Conservation (phyloP, 1,284 basidiomycete species). For the Coniferiporia sulphurascens region DNA sequence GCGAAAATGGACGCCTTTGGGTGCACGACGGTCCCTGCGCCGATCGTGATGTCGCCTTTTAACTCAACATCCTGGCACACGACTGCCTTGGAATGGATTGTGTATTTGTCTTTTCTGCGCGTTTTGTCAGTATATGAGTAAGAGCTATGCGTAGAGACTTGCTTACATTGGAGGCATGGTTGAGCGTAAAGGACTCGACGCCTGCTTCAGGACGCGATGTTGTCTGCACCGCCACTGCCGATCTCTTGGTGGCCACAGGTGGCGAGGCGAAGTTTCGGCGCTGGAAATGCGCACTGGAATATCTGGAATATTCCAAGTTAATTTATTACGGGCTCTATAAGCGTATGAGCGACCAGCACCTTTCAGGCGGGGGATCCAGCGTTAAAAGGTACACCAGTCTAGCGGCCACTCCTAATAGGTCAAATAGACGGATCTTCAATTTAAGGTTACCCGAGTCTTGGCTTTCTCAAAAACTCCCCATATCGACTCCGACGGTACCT, state of each 20-base stretch:
- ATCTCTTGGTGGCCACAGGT: not conserved
- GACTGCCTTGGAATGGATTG: slow-evolving; percentile 76
- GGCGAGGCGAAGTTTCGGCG: not conserved
- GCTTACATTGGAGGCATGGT: slow-evolving; percentile 31
- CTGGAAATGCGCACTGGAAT: not conserved
- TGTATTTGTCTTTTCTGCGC: slow-evolving; percentile 67
- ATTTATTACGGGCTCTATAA: not conserved
- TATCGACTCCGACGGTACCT: too few relatives aligned
- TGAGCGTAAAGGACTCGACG: not conserved
- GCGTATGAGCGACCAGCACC: too few relatives aligned
- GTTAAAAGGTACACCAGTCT: too few relatives aligned
- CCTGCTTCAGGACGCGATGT: not conserved
- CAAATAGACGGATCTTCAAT: too few relatives aligned
- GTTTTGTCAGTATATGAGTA: too few relatives aligned
- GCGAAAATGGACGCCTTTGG: slow-evolving; percentile 91
- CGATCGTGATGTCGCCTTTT: slow-evolving; percentile 88
- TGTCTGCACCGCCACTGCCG: not conserved
- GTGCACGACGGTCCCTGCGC: slow-evolving; percentile 86
- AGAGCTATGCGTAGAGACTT: too few relatives aligned
- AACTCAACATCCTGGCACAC: slow-evolving; percentile 87
- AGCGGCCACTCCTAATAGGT: too few relatives aligned
- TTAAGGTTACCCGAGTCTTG: too few relatives aligned
- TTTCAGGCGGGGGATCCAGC: too few relatives aligned
- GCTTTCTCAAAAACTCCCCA: too few relatives aligned
- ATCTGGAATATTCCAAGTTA: not conserved